Conservation (phyloP, 176 grass and related monocot species). For the Eleusine coracana region DNA sequence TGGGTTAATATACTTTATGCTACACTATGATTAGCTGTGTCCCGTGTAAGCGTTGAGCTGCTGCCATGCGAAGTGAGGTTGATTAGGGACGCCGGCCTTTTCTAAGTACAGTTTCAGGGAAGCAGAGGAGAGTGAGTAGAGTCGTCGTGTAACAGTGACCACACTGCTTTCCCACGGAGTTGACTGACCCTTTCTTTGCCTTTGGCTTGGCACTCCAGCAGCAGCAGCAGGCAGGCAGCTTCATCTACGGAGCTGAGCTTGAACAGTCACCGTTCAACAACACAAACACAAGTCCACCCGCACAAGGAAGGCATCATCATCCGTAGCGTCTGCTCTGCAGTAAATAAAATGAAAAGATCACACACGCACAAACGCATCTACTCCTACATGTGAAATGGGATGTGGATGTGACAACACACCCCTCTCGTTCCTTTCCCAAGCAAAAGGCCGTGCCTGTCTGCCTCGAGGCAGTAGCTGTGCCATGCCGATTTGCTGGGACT, state of each 20-base stretch:
- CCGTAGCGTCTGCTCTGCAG: neutral
- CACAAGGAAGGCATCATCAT: neutral
- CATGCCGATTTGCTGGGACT: conserved; percentile 31
- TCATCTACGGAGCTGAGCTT: neutral
- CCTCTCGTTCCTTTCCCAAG: conserved; percentile 37
- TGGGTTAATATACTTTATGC: too few species aligned
- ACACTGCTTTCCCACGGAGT: too few species aligned
- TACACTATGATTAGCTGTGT: too few species aligned
- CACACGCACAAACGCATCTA: too few species aligned
- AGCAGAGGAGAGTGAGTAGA: too few species aligned
- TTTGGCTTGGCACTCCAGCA: neutral
- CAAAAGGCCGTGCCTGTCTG: neutral
- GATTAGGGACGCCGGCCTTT: too few species aligned
- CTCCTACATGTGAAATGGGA: too few species aligned
- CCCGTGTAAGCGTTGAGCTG: too few species aligned
- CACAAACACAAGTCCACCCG: neutral
- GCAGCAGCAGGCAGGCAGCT: neutral
- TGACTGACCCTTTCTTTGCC: neutral
- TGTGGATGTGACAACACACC: conserved; percentile 35
- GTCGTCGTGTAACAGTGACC: too few species aligned
- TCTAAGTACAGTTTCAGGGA: too few species aligned
- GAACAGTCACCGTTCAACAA: neutral
- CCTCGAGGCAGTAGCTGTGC: neutral
- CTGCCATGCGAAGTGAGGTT: too few species aligned
- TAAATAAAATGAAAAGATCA: neutral